Conservation (phyloP, 495 filamentous ascomycete genomes). For the Beverwykella pulmonaria region DNA sequence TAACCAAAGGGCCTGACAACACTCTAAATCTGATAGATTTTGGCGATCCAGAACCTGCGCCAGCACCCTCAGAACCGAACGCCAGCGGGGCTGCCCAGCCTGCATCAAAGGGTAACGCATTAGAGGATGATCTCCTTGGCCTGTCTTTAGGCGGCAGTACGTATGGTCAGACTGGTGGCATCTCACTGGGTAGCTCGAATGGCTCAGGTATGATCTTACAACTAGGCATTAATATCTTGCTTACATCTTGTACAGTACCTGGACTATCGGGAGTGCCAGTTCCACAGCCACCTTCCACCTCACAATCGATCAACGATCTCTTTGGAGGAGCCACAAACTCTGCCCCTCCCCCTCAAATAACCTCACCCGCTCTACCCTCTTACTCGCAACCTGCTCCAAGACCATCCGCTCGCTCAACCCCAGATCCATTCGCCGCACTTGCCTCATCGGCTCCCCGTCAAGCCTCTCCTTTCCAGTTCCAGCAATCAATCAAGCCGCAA, state of each 20-base stretch:
- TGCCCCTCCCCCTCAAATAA: slow-evolving; percentile 39
- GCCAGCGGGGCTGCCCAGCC: slow-evolving; percentile 24
- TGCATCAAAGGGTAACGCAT: slow-evolving; percentile 50
- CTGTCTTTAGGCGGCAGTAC: slow-evolving; percentile 61
- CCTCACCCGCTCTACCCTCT: slow-evolving; percentile 40
- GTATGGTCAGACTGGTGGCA: slow-evolving; percentile 76
- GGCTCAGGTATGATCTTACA: slow-evolving; percentile 27
- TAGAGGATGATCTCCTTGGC: slow-evolving; percentile 67
- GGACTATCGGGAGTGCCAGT: slow-evolving; percentile 29
- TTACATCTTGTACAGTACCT: slow-evolving; percentile 22
- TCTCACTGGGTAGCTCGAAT: slow-evolving; percentile 69
- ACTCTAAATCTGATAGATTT: slow-evolving; percentile 95
- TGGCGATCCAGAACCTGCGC: slow-evolving; percentile 57
- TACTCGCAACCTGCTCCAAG: slow-evolving; percentile 44
- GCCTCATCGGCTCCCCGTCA: slow-evolving; percentile 41
- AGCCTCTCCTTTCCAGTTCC: slow-evolving; percentile 49
- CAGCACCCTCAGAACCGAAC: slow-evolving; percentile 39
- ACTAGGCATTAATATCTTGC: neutral
- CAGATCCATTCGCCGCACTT: slow-evolving; percentile 47
- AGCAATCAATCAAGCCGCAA: slow-evolving; percentile 43
- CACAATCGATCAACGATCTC: slow-evolving; percentile 41
- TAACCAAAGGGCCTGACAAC: slow-evolving; percentile 73
- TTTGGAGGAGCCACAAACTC: slow-evolving; percentile 37
- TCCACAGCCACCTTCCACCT: slow-evolving; percentile 29
- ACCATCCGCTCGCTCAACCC: slow-evolving; percentile 47